Percentiles rank a stretch among this genome's conserved stretches.
Evolutionary conservation across 208 protist genomes (phyloP).

Genomic region (Acanthamoeba lenticulata): DNA sequence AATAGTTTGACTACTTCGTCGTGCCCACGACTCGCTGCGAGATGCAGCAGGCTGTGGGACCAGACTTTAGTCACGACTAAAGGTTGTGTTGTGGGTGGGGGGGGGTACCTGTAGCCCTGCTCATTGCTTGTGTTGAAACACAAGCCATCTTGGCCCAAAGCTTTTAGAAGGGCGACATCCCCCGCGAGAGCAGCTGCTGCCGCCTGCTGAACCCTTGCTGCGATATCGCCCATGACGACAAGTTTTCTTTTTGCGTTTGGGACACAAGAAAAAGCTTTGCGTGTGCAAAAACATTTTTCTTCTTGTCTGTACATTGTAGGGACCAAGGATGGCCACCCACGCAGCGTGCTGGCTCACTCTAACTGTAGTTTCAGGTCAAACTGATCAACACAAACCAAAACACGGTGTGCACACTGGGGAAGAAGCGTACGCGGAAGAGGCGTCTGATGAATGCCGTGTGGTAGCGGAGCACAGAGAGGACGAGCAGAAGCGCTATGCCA

Average conservation of each 20-base stretch:
- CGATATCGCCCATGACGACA: no score
- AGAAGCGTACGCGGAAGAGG: background rate
- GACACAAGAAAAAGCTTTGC: no score
- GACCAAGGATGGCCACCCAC: no score
- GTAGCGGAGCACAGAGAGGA: slow-evolving; percentile 2
- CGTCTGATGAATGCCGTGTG: background rate
- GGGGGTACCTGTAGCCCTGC: background rate
- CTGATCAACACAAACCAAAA: background rate
- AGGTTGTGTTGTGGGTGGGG: background rate
- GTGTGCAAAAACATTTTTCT: no score
- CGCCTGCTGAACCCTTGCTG: no score
- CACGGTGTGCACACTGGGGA: background rate
- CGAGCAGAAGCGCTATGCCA: background rate
- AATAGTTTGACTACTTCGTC: background rate
- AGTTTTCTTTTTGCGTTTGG: no score
- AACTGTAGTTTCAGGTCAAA: background rate
- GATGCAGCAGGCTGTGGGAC: background rate
- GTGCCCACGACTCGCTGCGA: background rate
- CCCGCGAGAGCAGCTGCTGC: no score
- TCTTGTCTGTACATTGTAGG: no score
- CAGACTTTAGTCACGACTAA: background rate
- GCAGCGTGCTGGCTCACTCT: background rate
- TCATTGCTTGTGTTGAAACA: no score
- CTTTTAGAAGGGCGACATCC: no score
- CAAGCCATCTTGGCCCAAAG: no score